Base-by-base conservation (phyloP, 2,329 filamentous ascomycete species). In the Ophiostoma sp. region DNA sequence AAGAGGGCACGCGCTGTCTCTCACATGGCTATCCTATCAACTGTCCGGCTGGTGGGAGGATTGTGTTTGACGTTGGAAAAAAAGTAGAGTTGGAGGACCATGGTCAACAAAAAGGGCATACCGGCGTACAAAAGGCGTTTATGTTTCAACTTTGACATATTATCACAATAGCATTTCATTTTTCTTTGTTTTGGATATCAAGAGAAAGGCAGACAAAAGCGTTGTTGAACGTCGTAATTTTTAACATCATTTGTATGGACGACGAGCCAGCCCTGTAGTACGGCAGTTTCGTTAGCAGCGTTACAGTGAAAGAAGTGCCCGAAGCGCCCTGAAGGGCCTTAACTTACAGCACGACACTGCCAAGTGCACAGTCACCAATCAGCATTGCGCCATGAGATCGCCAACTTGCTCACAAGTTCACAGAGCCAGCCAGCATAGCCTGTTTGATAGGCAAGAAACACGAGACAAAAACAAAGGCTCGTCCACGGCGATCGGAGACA, bases 81-180 rank as follows among this genome's bases (percentile, higher is more conserved):
- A 36, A 19, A 12, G 61, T 64, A 39, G 25, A 71, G 42, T 48
- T 48, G 69, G 57, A 28, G 57, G 11, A 61, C 42, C 22, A 69
- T 75, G 9, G 48, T 33, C 19, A 70, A 48, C 42, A 19, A 52
- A 55, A 22, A 25, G 45, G 45, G 45, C 68, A 70, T 57, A 55
- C 31, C 12, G 61, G 61, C 61, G 61, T 64, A 64, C 61, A 64
- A 64, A 64, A 64, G 61, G 61, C 61, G 61, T 64, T 64, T 64
- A 17, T 42, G 11, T 64, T 64, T 42, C 50, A 36, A 36, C 33
- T 36, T 36, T 42, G 33, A 64, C 15, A 45, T 45, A 25, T 42
- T 22, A 48, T 48, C 42, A 28, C 36, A 64, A 22, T 42, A 45
- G 36, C 61, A 64, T 28, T 64, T 28, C 11, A 45, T 64, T 3